Conservation (phyloP, 441 rosid species). For the Macaranga tanarius region DNA sequence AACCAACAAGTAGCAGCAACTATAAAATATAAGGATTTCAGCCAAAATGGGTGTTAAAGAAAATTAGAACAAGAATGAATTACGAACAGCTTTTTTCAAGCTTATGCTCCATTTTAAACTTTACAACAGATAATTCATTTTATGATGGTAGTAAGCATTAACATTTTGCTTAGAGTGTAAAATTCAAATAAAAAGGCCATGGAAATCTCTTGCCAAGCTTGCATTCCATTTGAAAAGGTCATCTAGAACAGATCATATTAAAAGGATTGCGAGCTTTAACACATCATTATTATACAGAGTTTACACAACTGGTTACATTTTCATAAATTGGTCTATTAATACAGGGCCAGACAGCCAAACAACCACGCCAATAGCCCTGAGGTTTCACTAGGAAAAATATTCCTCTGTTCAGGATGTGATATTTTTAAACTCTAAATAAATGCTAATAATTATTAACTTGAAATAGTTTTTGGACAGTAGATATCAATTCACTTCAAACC, state of each 20-base stretch:
- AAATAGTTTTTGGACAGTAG: neutral
- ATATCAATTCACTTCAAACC: neutral
- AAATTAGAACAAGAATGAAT: neutral
- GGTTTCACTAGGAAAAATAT: neutral
- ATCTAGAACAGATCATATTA: neutral
- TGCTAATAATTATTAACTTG: neutral
- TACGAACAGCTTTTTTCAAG: neutral
- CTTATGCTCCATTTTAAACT: no score
- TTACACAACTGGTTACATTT: neutral
- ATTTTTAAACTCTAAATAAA: neutral
- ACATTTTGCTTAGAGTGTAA: neutral
- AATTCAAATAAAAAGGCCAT: neutral
- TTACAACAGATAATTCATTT: no score
- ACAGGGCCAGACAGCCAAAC: no score
- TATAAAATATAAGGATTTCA: neutral
- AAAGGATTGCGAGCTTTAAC: neutral
- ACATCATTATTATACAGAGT: neutral
- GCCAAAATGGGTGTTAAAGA: neutral
- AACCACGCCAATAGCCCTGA: neutral
- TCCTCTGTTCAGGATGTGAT: neutral
- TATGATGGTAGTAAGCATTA: neutral
- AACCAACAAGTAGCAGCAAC: neutral
- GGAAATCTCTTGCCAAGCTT: neutral
- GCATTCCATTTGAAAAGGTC: neutral
- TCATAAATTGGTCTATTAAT: neutral